Conservation (phyloP, 2,329 filamentous ascomycete species). For the Fusarium siculi region DNA sequence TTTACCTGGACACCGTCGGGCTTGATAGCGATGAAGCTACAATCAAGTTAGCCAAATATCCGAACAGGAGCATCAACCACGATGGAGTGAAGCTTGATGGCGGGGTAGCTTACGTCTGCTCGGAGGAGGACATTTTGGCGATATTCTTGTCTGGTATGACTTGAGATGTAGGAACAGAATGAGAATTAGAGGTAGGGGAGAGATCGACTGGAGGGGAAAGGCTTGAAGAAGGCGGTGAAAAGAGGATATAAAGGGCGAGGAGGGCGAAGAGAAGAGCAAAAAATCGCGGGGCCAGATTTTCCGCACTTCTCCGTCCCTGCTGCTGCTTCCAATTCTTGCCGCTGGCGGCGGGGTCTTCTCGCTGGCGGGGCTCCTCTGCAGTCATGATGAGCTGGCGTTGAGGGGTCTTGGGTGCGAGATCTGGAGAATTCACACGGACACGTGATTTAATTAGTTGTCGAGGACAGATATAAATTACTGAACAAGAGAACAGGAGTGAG, state of each 20-base stretch:
- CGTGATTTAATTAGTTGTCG: slow-evolving; percentile 33
- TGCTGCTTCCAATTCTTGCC: slow-evolving; percentile 37
- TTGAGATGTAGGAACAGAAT: slow-evolving; percentile 45
- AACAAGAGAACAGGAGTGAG: not conserved
- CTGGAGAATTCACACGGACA: slow-evolving; percentile 41
- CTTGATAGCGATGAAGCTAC: slow-evolving; percentile 99
- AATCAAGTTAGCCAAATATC: slow-evolving; percentile 42
- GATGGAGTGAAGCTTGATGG: slow-evolving; percentile 36
- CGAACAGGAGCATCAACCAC: slow-evolving; percentile 32
- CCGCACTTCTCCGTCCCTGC: slow-evolving; percentile 46
- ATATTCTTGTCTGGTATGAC: slow-evolving; percentile 44
- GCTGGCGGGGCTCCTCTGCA: slow-evolving; percentile 49
- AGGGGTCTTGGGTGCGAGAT: slow-evolving; percentile 32
- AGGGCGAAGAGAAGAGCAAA: slow-evolving; percentile 54
- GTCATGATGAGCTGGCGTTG: slow-evolving; percentile 46
- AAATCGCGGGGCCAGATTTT: slow-evolving; percentile 58
- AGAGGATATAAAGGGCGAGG: slow-evolving; percentile 51
- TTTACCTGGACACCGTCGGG: slow-evolving; percentile 98
- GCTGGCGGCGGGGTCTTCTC: slow-evolving; percentile 49
- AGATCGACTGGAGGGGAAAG: slow-evolving; percentile 46
- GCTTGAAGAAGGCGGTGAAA: slow-evolving; percentile 46
- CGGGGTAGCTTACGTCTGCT: slow-evolving; percentile 81
- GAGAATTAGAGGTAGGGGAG: slow-evolving; percentile 37
- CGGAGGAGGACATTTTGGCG: slow-evolving; percentile 74
- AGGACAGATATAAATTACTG: slow-evolving; percentile 8